Percentiles rank a stretch among this genome's conserved stretches.
phyloP scores from a whole-genome alignment of 805 yeast species.

The Cyberlindnera suaveolens region DNA sequence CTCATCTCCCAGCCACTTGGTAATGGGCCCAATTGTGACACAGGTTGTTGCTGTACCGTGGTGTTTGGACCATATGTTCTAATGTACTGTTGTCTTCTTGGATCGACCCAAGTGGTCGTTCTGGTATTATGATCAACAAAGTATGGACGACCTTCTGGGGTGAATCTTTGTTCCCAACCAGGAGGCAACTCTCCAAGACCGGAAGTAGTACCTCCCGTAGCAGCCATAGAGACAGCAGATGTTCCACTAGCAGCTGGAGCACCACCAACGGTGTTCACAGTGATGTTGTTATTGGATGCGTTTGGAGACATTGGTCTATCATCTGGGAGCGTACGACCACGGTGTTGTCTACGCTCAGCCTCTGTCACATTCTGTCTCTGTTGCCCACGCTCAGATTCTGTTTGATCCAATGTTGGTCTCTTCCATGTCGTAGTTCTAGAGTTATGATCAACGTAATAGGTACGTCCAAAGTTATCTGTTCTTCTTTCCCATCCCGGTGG shows the following conservation, averaged over 20 bases:
- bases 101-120: constrained; percentile 99
- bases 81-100: constrained; percentile 96
- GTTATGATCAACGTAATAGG: constrained; percentile 96
- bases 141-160: constrained; percentile 97
- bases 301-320: constrained; percentile 30
- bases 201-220: constrained; percentile 79
- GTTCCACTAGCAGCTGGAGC: constrained; percentile 43
- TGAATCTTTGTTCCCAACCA: constrained; percentile 98
- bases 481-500: constrained; percentile 99
- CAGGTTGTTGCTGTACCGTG: constrained; percentile 96
- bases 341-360: constrained; percentile 84
- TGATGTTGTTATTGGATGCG: constrained; percentile 28
- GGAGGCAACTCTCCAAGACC: constrained; percentile 96
- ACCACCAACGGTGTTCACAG: constrained; percentile 41
- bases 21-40: constrained; percentile 93
- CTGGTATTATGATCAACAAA: constrained; percentile 99
- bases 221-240: constrained; percentile 62
- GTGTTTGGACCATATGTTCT: constrained; percentile 88
- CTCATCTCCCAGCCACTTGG: constrained; percentile 99
- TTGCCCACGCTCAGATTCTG: constrained; percentile 56
- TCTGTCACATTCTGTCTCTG: constrained; percentile 69
- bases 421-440: constrained; percentile 99
- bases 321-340: constrained; percentile 85
- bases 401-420: constrained; percentile 80
- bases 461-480: constrained; percentile 95